Base-by-base conservation (phyloP, 106 monocot genomes). In the Acanthochlamys bracteata region DNA sequence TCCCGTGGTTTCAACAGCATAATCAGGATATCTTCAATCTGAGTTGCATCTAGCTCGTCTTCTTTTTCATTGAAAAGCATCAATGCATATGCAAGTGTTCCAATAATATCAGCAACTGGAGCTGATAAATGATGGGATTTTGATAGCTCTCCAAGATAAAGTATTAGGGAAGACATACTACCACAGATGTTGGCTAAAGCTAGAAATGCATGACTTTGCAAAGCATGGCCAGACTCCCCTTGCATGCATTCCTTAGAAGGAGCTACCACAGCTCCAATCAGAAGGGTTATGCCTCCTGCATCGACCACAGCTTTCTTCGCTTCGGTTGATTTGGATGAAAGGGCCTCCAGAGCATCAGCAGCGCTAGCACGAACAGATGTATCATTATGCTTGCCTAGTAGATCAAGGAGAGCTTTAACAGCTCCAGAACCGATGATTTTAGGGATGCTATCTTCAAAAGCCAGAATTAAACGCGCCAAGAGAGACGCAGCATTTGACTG, bases 401-500 rank as follows among this genome's bases (percentile, higher is more conserved):
- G 79, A 63, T 21, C 66, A 26, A 90, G 82, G 24, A 88, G 77
- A 19, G 70, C 80, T 67, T 63, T 73, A 24, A 89, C 74, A 24
- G 82, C 79, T 25, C 85, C 82, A 24, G 85, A 76, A 72, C 80
- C 74, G 39, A 90, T 82, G 0, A 90, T 77, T 57, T 90, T 85
- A 11, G 76, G 75, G 39, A 90, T 67, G 49, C 85, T 90, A 69
- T 90, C 90, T 20, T 67, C 77, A 70, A 90, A 90, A 16, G 90
- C 90, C 23, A 75, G 55, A 20, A 89, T 77, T 52, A 89, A 49
- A 39, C 89, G 78, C 21, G 85, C 89, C 60, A 89, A 75, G 27
- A 89, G 85, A 33, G 89, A 89, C 43, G 89, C 89, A 26, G 89
- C 82, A 77, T 89, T 89, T 41, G 84, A 82, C 72, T 85, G 89